Base-by-base conservation (phyloP, 805 yeast species). In the Osmozyma mogii region DNA sequence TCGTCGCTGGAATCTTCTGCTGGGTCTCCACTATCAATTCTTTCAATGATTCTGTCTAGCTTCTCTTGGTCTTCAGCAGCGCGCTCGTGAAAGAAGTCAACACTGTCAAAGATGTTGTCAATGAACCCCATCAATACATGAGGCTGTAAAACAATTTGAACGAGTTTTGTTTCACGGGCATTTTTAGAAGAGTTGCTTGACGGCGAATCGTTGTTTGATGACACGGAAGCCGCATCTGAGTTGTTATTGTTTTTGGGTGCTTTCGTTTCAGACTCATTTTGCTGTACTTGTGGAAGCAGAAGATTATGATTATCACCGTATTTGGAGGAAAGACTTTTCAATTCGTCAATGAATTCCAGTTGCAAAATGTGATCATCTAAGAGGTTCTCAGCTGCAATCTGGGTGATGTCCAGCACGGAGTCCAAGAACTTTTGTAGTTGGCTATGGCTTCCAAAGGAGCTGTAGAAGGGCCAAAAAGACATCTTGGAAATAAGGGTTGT, bases 111-210 rank as follows among this genome's bases (percentile, higher is more conserved):
- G 24, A 87, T 70, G 44, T 74, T 76, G 22, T 78, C 75, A 17
- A 89, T 74, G 34, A 89, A 67, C 33, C 75, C 73, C 30, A 65
- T 68, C 36, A 89, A 53, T 10, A 84, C 74, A 30, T 77, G 82
- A 10, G 92, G 87, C 47, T 83, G 84, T 38, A 89, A 69, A 32
- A 92, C 62, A 45, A 78, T 78, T 45, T 85, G 92, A 22, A 88
- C 65, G 28, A 92, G 67, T 48, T 81, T 79, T 22, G 54, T 52
- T 5, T 63, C 60, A 18, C 65, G 49, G 6, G 59, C 52, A 29
- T 58, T 66, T 30, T 57, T 61, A 25, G 43, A 39, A 18, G 35
- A 28, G 25, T 30, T 42, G 21, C 44, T 46, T 9, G 33, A 28
- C 17, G 32, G 37, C 12, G 40, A 31, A 15, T 57, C 63, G 14